Base-by-base conservation (phyloP, 2,329 filamentous ascomycete genomes). In the Talaromyces sp. region DNA sequence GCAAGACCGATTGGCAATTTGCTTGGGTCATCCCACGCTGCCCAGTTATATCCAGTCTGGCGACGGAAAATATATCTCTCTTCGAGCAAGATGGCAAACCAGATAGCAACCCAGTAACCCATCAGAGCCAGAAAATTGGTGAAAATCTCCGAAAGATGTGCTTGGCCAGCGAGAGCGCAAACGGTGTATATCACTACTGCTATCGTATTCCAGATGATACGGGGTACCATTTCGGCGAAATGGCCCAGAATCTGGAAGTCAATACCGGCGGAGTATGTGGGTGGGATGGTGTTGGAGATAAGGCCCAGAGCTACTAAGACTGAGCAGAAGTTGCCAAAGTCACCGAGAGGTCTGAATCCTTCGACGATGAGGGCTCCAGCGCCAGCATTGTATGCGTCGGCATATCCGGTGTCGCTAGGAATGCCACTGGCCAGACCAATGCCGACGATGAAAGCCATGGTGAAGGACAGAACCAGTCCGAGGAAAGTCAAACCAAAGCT, bases 41-140 rank as follows among this genome's bases (percentile, higher is more conserved):
- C 76, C 86, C 86, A 89, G 65, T 86, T 82, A 73, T 84, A 89
- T 1, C 77, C 79, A 1, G 70, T 44, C 56, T 72, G 77, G 2
- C 79, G 75, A 1, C 85, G 80, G 72, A 90, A 90, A 56, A 90
- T 77, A 21, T 87, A 71, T 56, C 87, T 82, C 69, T 90, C 88
- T 64, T 79, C 76, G 14, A 78, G 72, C 1, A 84, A 77, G 54
- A 90, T 87, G 1, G 82, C 81, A 21, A 88, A 80, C 84, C 86
- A 88, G 50, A 88, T 84, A 14, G 81, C 81, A 16, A 88, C 81
- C 86, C 86, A 90, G 73, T 89, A 90, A 1, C 87, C 88, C 84
- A 90, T 89, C 23, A 90, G 75, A 0, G 86, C 85, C 5, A 90
- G 79, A 71, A 90, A 89, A 70, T 89, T 89, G 11, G 84, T 85